phyloP scores from a whole-genome alignment of 2,329 filamentous ascomycete genomes.

The Leptodontidium sp. region DNA sequence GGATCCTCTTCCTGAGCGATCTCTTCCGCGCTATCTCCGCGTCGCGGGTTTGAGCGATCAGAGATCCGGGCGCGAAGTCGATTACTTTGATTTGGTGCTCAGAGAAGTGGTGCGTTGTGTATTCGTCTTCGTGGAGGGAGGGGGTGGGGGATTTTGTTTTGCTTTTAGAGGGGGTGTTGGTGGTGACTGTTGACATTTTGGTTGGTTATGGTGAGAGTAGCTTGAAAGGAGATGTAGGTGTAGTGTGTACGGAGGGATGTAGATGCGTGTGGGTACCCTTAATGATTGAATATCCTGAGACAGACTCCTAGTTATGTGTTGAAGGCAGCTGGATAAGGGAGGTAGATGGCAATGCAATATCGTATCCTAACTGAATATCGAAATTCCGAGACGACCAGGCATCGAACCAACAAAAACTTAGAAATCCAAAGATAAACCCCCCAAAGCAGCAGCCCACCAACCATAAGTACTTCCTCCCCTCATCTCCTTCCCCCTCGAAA shows the following conservation, averaged over 20 bases:
- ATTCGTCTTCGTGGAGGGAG: conserved; percentile 16
- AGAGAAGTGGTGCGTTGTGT: neutral
- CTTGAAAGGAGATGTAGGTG: neutral
- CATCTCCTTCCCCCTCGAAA: neutral
- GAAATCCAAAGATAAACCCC: too few relatives aligned
- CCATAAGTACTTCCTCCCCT: neutral
- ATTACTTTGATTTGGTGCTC: conserved; percentile 21
- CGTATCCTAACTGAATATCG: too few relatives aligned
- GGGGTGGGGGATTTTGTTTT: neutral
- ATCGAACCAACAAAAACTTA: too few relatives aligned
- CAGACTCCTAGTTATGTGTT: neutral
- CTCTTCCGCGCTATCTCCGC: conserved; percentile 11
- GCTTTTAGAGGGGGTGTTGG: neutral
- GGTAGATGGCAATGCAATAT: too few relatives aligned
- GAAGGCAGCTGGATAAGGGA: neutral
- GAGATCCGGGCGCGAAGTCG: conserved; percentile 22
- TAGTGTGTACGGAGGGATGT: neutral
- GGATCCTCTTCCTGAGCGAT: conserved; percentile 2
- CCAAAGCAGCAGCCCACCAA: neutral
- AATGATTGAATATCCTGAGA: neutral
- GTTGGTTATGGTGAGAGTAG: neutral
- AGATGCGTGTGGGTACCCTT: neutral
- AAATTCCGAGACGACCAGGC: too few relatives aligned
- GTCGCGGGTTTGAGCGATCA: neutral
- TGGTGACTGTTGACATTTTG: neutral